Evolutionary conservation across 768 basidiomycete genomes (phyloP).

Genomic region (Tulasnella sp.): DNA sequence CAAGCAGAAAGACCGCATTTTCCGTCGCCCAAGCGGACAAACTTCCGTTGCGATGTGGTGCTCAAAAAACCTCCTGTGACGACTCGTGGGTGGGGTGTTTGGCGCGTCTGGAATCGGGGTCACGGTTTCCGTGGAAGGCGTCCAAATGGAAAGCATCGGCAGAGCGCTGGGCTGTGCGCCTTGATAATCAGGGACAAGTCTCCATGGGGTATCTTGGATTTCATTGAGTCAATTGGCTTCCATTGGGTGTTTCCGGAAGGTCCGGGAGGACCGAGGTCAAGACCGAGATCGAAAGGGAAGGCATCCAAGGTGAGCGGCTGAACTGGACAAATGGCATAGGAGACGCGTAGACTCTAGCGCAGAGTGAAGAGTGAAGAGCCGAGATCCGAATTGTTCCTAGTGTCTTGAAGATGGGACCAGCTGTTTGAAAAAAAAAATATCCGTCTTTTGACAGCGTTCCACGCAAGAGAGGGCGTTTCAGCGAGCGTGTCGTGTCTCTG

Average conservation of each 20-base stretch:
- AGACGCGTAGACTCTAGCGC: neutral
- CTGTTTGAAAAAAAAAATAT: no score
- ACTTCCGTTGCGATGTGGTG: neutral
- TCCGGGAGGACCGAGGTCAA: neutral
- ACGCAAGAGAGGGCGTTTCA: neutral
- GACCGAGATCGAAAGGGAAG: neutral
- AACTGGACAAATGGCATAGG: neutral
- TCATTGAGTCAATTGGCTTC: neutral
- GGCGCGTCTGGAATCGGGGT: no score
- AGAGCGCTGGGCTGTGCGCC: neutral
- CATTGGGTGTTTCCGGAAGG: neutral
- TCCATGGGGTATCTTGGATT: neutral
- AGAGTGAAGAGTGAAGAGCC: neutral
- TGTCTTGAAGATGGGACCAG: neutral
- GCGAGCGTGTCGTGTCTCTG: neutral
- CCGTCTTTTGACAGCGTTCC: neutral
- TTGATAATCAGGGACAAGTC: neutral
- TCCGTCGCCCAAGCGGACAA: neutral
- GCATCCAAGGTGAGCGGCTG: neutral
- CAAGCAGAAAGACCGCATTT: neutral
- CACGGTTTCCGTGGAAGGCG: neutral
- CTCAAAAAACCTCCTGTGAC: neutral
- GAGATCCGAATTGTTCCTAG: neutral
- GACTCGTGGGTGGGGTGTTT: neutral
- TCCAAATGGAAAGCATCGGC: neutral